These are phyloP conservation scores for Spathaspora jeffriesii DNA, from an alignment of 1,139 yeast genomes.

Conservation along the genomic window DNA sequence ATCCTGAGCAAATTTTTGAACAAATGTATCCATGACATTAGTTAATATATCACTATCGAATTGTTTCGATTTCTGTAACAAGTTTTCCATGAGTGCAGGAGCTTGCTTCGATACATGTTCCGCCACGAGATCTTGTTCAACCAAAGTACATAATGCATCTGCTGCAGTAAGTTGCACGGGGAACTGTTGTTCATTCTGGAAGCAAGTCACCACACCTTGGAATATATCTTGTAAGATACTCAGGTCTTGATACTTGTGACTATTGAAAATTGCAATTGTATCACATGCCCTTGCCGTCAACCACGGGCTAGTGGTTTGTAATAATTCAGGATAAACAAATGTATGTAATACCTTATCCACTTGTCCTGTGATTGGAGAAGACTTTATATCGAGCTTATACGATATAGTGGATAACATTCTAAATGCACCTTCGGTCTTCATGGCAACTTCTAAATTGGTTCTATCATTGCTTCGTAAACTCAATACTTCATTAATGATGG, in stretches of 20 bases:
- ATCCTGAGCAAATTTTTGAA: slow-evolving; percentile 51
- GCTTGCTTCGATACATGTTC: slow-evolving; percentile 48
- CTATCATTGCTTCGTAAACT: slow-evolving; percentile 37
- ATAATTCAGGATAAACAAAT: slow-evolving; percentile 47
- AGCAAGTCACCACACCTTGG: slow-evolving; percentile 45
- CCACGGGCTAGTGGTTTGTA: slow-evolving; percentile 47
- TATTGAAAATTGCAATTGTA: slow-evolving; percentile 47
- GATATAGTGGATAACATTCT: slow-evolving; percentile 49
- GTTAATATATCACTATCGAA: slow-evolving; percentile 56
- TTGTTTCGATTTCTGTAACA: slow-evolving; percentile 50
- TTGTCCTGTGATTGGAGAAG: slow-evolving; percentile 46
- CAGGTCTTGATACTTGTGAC: slow-evolving; percentile 37
- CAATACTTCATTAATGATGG: slow-evolving; percentile 53
- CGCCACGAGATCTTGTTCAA: slow-evolving; percentile 48
- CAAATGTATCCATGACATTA: slow-evolving; percentile 58
- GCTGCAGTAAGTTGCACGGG: slow-evolving; percentile 55
- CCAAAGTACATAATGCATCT: slow-evolving; percentile 53
- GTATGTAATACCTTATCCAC: slow-evolving; percentile 45
- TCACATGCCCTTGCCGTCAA: slow-evolving; percentile 60
- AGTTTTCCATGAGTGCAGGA: slow-evolving; percentile 52
- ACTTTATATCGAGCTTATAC: slow-evolving; percentile 36
- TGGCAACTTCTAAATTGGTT: slow-evolving; percentile 31
- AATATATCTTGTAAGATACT: slow-evolving; percentile 44
- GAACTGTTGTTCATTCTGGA: slow-evolving; percentile 42
- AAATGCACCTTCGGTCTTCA: slow-evolving; percentile 52